Evolutionary conservation across 1,284 basidiomycete species (phyloP).

Genomic region (Cryptococcus jaspeensis): DNA sequence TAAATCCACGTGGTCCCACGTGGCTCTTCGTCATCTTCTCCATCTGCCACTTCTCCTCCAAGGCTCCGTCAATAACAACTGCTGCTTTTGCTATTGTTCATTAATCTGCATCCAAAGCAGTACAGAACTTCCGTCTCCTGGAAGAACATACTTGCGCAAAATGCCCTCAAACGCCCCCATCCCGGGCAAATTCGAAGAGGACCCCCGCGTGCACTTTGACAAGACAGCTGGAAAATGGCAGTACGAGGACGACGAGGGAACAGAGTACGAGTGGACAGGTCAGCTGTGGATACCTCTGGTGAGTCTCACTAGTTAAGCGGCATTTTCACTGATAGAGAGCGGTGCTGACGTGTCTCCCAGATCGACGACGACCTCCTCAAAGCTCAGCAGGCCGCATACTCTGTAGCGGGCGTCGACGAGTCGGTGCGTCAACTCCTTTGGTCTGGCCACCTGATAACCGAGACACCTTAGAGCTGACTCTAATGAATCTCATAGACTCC

Average conservation of each 20-base stretch:
- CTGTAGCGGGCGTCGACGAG: slow-evolving; percentile 85
- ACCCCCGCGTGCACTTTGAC: slow-evolving; percentile 71
- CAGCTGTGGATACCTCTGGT: slow-evolving; percentile 80
- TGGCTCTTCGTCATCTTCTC: not conserved
- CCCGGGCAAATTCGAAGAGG: slow-evolving; percentile 65
- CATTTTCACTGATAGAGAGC: not conserved
- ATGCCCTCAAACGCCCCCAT: slow-evolving; percentile 38
- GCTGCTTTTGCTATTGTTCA: no score
- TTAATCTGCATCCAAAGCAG: not conserved
- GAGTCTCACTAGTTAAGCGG: slow-evolving; percentile 33
- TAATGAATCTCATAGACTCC: slow-evolving; percentile 60
- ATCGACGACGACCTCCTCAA: slow-evolving; percentile 77
- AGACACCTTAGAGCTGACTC: not conserved
- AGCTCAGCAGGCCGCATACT: slow-evolving; percentile 89
- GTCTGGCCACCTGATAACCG: not conserved
- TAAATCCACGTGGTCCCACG: not conserved
- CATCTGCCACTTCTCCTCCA: no score
- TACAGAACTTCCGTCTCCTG: no score
- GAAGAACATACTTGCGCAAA: not conserved
- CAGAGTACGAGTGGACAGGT: slow-evolving; percentile 88
- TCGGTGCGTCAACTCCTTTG: slow-evolving; percentile 58
- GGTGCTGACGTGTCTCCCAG: slow-evolving; percentile 48
- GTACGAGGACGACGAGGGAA: slow-evolving; percentile 82
- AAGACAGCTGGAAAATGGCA: slow-evolving; percentile 75
- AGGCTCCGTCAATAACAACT: no score